Evolutionary conservation across 2,329 filamentous ascomycete genomes (phyloP).

Genomic region (Macroventuria anomochaeta): DNA sequence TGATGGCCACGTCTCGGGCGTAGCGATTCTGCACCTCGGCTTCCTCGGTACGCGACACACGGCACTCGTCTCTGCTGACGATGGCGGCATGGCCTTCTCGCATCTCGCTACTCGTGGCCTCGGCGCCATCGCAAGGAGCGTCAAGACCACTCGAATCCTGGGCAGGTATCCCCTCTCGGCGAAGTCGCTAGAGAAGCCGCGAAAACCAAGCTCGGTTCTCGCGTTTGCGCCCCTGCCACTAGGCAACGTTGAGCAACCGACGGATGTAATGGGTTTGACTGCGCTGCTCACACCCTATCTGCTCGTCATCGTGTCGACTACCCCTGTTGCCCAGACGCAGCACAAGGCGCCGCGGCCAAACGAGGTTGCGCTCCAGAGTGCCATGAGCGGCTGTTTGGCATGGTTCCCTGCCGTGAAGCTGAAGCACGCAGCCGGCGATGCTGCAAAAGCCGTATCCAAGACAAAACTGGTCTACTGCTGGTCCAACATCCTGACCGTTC

Average conservation of each 20-base stretch:
- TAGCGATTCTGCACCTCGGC: slow-evolving; percentile 85
- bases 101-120: slow-evolving; percentile 92
- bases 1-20: slow-evolving; percentile 83
- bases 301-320: slow-evolving; percentile 95
- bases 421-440: slow-evolving; percentile 73
- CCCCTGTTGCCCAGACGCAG: slow-evolving; percentile 93
- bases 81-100: slow-evolving; percentile 96
- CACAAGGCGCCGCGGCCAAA: slow-evolving; percentile 92
- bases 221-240: slow-evolving; percentile 89
- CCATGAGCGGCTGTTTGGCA: slow-evolving; percentile 90
- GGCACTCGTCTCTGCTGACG: slow-evolving; percentile 92
- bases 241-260: slow-evolving; percentile 90
- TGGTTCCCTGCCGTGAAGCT: slow-evolving; percentile 98
- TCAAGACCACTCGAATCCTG: slow-evolving; percentile 89
- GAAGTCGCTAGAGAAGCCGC: slow-evolving; percentile 66
- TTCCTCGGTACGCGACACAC: slow-evolving; percentile 94
- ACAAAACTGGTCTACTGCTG: slow-evolving; percentile 96
- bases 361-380: slow-evolving; percentile 85
- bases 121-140: slow-evolving; percentile 80
- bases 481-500: slow-evolving; percentile 94
- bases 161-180: slow-evolving; percentile 84
- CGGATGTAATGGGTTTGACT: slow-evolving; percentile 86
- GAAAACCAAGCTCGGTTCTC: slow-evolving; percentile 93
- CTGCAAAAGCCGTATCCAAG: slow-evolving; percentile 73
- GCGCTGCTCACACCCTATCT: slow-evolving; percentile 96